Evolutionary conservation across 1,284 basidiomycete genomes (phyloP), one percentile per base, ranked within the genome.

Genomic region (Exobasidium cylindrosporum): DNA sequence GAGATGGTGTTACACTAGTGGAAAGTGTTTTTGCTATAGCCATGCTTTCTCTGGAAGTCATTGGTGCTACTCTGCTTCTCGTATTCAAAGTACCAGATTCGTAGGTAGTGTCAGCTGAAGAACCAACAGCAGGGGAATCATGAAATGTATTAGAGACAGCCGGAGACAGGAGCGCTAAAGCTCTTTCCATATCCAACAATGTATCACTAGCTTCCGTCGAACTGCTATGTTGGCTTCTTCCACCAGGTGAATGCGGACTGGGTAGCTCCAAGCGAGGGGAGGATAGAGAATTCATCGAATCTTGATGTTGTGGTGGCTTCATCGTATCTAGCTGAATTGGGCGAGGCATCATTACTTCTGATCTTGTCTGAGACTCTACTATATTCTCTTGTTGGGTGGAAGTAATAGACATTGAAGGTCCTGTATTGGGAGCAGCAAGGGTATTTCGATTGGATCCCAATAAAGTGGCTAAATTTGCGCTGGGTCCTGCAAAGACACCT

Each of bases 1-100:
- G 72, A 26, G 66, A 68, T 4, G 72, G 69, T 31, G 72, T 72
- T 26, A 74, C 72, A 21, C 66, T 68, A 23, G 72, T 66, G 4
- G 72, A 74, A 21, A 74, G 53, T 45, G 70, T 70, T 24, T 62
- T 59, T 21, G 72, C 72, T 17, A 62, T 65, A 14, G 67, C 68
- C 4, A 74, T 64, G 47, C 70, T 72, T 49, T 74, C 72, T 2
- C 68, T 52, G 47, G 69, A 69, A 28, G n/a, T 50, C 4, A 50
- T 24, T 24, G 43, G 28, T 31, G 40, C 28, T n/a, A 43, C 10
- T 31, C 54, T 13, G n/a, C 50, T 17, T 28, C 21, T 49, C 62
- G 58, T 57, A 60, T 60, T 24, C 53, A 62, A 5, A 17, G 31
- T 13, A 24, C 21, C 47, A 24, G n/a, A 21, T 50, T 50, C 5